Evolutionary conservation across 257 asterid species (phyloP).

Genomic region (Fraxinus excelsior): DNA sequence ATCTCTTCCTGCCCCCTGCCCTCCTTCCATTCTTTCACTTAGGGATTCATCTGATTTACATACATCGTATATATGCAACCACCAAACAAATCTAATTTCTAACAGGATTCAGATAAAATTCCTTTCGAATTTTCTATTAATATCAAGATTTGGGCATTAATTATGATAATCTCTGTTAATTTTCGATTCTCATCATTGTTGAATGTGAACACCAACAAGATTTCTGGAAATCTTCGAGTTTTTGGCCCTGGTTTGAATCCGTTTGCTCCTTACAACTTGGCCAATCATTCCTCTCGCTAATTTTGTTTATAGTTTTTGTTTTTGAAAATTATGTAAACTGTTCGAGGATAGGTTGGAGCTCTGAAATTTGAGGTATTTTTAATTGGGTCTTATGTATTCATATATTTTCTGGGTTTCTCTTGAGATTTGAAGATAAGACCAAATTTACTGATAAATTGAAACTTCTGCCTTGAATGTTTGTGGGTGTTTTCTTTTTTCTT

Average conservation of each 20-base stretch:
- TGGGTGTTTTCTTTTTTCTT: not conserved
- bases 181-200: conserved; percentile 52
- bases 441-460: not conserved
- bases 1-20: not conserved
- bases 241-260: conserved; percentile 99
- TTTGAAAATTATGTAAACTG: conserved; percentile 34
- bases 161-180: conserved; percentile 50
- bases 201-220: conserved; percentile 36
- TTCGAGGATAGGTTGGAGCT: conserved; percentile 7
- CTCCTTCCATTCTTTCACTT: not conserved
- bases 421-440: conserved; percentile 27
- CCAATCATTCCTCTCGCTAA: conserved; percentile 91
- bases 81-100: conserved; percentile 39
- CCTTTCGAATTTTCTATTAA: conserved; percentile 1
- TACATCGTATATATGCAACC: conserved; percentile 48
- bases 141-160: conserved; percentile 33
- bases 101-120: conserved; percentile 23
- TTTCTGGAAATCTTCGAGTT: conserved; percentile 66
- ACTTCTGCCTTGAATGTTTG: conserved; percentile 8
- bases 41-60: conserved; percentile 6
- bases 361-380: conserved; percentile 27
- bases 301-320: conserved; percentile 9
- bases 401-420: conserved; percentile 14
- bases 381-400: conserved; percentile 16
- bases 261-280: conserved; percentile 73